A percentile compares a stretch with the other conserved stretches of the same genome.
phyloP scores from a whole-genome alignment of 305 asterid genomes.

The Rubia tinctorum region DNA sequence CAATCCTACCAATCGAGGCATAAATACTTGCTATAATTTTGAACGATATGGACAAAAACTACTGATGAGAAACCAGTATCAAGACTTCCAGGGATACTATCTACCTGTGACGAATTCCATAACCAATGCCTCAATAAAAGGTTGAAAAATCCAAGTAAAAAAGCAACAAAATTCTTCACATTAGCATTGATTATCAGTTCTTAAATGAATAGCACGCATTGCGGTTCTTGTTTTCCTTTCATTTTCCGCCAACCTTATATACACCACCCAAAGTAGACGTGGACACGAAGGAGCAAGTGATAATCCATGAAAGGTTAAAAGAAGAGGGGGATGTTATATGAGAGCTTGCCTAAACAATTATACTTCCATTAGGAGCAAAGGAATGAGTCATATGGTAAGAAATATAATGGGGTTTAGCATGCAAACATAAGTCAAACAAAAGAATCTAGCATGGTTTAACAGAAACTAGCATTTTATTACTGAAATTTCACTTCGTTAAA shows the following conservation, averaged over 20 bases:
- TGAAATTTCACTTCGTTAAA: no score
- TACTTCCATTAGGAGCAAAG: not conserved
- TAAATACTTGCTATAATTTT: constrained; percentile 61
- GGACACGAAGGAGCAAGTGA: not conserved
- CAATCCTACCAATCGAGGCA: constrained; percentile 87
- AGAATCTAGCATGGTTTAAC: no score
- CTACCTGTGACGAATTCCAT: constrained; percentile 49
- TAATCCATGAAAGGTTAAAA: constrained; percentile 27
- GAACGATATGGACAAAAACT: constrained; percentile 50
- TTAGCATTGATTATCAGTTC: not conserved
- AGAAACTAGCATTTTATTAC: no score
- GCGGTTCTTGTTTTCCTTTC: not conserved
- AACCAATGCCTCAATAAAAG: constrained; percentile 9
- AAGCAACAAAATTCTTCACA: not conserved
- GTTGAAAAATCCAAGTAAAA: not conserved
- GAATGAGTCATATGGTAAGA: not conserved
- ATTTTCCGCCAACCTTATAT: not conserved
- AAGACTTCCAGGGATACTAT: constrained; percentile 42
- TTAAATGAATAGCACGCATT: constrained; percentile 11
- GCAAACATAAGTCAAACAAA: no score
- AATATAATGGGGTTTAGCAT: no score
- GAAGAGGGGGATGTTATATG: no score
- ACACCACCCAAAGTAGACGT: not conserved
- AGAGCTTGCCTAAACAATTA: not conserved
- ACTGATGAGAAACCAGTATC: constrained; percentile 32